Evolutionary conservation across 116 monocot species (phyloP).

Genomic region (Phalaenopsis hybrid): DNA sequence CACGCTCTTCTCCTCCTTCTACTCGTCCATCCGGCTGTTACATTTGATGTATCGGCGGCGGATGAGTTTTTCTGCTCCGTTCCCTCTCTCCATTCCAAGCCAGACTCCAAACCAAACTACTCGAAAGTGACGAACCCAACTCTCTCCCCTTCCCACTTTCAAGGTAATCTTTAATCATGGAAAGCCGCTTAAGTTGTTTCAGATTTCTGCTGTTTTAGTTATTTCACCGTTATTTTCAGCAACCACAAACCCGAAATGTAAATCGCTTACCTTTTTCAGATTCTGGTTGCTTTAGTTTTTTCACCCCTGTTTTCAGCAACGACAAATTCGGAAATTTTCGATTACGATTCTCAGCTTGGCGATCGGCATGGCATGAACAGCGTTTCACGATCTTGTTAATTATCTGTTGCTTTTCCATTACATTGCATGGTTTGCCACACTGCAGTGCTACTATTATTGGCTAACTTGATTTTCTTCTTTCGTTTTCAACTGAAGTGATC

Average conservation of each 20-base stretch:
- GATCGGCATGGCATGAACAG: not conserved
- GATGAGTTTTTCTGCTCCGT: constrained; percentile 52
- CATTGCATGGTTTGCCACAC: not conserved
- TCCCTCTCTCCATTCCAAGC: constrained; percentile 6
- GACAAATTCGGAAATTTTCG: not conserved
- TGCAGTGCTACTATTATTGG: not conserved
- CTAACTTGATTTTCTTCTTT: not conserved
- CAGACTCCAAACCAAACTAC: constrained; percentile 37
- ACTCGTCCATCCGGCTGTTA: not conserved
- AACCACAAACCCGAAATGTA: not conserved
- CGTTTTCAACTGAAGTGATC: not conserved
- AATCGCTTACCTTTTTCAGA: not conserved
- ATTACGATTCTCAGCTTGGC: too few species aligned
- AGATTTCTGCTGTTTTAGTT: not conserved
- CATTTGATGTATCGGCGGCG: not conserved
- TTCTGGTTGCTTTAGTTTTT: too few species aligned
- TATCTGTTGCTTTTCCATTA: not conserved
- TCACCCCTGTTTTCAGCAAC: not conserved
- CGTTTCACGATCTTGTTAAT: not conserved
- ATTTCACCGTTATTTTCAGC: not conserved
- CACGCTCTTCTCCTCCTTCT: not conserved
- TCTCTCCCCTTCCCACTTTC: constrained; percentile 62
- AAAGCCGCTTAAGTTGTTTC: not conserved
- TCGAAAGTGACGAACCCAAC: constrained; percentile 84
- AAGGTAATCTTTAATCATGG: constrained; percentile 30